Conservation (phyloP, 2,329 filamentous ascomycete species). For the Pezicula carpinea region DNA sequence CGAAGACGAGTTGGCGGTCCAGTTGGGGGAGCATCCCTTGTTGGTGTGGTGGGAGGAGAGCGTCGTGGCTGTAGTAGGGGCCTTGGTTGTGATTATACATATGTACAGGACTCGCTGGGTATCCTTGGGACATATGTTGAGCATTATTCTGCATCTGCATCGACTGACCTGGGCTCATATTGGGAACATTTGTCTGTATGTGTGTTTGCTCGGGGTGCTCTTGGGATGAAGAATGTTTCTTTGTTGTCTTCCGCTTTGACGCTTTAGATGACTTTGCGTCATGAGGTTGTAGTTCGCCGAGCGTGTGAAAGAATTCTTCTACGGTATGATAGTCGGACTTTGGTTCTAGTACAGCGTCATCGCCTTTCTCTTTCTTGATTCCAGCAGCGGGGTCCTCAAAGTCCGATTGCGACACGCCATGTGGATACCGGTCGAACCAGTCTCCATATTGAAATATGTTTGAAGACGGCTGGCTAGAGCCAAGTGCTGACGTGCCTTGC, state of each 20-base stretch:
- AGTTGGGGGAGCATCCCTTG: conserved; percentile 60
- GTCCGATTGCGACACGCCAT: conserved; percentile 80
- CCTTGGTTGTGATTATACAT: conserved; percentile 24
- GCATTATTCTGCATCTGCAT: conserved; percentile 18
- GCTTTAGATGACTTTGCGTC: conserved; percentile 16
- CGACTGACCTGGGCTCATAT: conserved; percentile 11
- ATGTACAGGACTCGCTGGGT: conserved; percentile 23
- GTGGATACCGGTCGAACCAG: conserved; percentile 94
- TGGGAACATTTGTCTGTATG: conserved; percentile 21
- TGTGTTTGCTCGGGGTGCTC: conserved; percentile 14
- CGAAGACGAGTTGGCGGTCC: conserved; percentile 72
- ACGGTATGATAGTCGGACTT: conserved; percentile 89
- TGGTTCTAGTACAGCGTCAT: conserved; percentile 85
- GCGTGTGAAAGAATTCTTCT: conserved; percentile 84
- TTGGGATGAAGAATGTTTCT: conserved; percentile 30
- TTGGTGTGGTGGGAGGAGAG: conserved; percentile 47
- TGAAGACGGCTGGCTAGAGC: conserved; percentile 44
- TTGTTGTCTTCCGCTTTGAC: conserved; percentile 34
- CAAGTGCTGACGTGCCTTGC: conserved; percentile 49
- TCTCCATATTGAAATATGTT: conserved; percentile 92
- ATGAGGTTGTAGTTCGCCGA: conserved; percentile 56
- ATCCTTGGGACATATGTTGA: conserved; percentile 16
- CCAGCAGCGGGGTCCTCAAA: conserved; percentile 70
- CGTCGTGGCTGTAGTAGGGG: conserved; percentile 35
- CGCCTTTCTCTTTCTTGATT: conserved; percentile 69